Evolutionary conservation across 345 rosid species (phyloP).

Genomic region (Heritiera littoralis): DNA sequence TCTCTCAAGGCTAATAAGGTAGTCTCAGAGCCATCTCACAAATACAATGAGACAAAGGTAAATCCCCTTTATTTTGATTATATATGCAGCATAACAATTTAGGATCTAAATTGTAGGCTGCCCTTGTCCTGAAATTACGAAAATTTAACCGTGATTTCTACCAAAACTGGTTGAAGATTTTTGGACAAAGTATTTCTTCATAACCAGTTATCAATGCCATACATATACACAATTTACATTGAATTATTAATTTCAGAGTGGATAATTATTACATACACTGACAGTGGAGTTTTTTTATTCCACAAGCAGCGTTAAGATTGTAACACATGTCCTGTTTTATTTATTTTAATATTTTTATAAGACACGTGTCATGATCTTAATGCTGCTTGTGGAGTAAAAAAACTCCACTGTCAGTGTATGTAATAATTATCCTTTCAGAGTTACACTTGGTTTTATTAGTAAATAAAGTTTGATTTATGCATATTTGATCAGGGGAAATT

Average conservation of each 20-base stretch:
- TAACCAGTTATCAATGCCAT: not conserved
- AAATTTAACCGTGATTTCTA: not conserved
- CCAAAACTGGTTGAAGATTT: conserved; percentile 1
- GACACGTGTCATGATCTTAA: no score
- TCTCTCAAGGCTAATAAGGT: conserved; percentile 49
- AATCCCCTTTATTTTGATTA: conserved; percentile 1
- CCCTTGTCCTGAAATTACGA: conserved; percentile 9
- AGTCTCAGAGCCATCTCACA: conserved; percentile 27
- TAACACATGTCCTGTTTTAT: no score
- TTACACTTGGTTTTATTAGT: not conserved
- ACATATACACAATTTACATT: not conserved
- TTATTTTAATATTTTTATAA: no score
- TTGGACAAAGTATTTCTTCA: not conserved
- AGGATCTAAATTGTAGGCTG: not conserved
- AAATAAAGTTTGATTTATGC: not conserved
- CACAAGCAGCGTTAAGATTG: no score
- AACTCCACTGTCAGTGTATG: no score
- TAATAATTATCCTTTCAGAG: no score
- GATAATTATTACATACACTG: no score
- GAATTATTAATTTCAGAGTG: not conserved
- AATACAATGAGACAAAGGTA: conserved; percentile 59
- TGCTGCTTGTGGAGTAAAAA: no score
- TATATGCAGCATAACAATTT: not conserved
- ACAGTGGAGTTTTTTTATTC: no score
- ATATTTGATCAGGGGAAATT: not conserved